A percentile compares a stretch with the other conserved stretches of the same genome.
These are phyloP conservation scores for Pezizomycotina sp. DNA, from an alignment of 2,329 filamentous ascomycete genomes.

Conservation along the genomic window DNA sequence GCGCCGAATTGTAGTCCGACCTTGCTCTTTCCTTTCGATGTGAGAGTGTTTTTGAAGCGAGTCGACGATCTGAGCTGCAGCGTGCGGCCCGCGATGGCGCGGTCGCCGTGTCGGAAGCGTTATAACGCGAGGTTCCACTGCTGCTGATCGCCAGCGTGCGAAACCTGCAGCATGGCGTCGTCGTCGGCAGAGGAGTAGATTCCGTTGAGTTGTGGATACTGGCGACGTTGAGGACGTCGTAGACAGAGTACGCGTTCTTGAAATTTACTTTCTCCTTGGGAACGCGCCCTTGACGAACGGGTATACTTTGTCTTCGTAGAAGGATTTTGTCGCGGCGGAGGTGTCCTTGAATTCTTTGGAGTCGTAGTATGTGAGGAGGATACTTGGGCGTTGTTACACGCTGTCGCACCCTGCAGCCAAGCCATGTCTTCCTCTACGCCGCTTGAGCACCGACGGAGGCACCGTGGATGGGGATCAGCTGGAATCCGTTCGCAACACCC, in stretches of 20 bases:
- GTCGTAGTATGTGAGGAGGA: constrained; percentile 39
- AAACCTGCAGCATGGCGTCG: constrained; percentile 44
- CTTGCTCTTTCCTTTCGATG: constrained; percentile 23
- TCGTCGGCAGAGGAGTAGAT: constrained; percentile 33
- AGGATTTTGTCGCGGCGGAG: constrained; percentile 37
- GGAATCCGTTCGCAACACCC: constrained; percentile 61
- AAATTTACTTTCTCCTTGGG: constrained; percentile 29
- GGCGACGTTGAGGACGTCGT: constrained; percentile 41
- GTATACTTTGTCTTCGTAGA: constrained; percentile 32
- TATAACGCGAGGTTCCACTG: constrained; percentile 46
- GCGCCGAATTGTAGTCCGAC: constrained; percentile 32
- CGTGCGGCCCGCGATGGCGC: constrained; percentile 39
- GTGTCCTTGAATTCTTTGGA: constrained; percentile 34
- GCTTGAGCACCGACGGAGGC: constrained; percentile 40
- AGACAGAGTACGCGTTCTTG: constrained; percentile 38
- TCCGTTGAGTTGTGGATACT: constrained; percentile 36
- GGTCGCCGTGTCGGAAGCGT: constrained; percentile 27
- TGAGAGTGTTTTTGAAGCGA: constrained; percentile 8
- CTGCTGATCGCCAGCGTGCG: constrained; percentile 54
- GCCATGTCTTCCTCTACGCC: constrained; percentile 31
- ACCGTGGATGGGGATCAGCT: constrained; percentile 60
- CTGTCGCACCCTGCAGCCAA: constrained; percentile 44
- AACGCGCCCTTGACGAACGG: constrained; percentile 36
- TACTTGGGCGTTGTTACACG: constrained; percentile 41
- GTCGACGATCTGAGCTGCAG: constrained; percentile 28